Percentiles rank a stretch among this genome's conserved stretches.
phyloP scores from a whole-genome alignment of 2,329 filamentous ascomycete species.

The Pyricularia grisea region DNA sequence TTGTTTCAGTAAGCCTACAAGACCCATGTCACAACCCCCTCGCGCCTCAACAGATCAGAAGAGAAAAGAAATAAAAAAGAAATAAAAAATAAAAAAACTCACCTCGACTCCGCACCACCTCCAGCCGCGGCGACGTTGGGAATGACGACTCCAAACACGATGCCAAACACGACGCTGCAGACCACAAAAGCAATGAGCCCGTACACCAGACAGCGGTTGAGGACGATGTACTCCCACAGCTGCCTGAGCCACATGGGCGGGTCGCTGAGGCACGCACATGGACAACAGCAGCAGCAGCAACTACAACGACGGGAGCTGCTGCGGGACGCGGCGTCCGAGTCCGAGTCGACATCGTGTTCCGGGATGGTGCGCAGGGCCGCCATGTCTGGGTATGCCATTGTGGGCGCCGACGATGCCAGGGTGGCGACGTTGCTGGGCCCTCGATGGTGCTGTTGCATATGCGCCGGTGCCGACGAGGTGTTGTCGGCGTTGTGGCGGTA shows the following conservation, averaged over 20 bases:
- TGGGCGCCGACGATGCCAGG: not conserved
- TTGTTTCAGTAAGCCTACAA: not conserved
- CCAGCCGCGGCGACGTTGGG: not conserved
- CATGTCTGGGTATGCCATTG: not conserved
- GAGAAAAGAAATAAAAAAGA: too few species aligned
- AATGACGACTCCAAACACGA: slow-evolving; percentile 2
- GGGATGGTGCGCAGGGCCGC: not conserved
- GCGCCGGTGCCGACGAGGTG: not conserved
- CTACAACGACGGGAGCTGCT: not conserved
- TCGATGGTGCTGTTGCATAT: not conserved
- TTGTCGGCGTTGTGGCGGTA: not conserved
- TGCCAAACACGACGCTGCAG: slow-evolving; percentile 1
- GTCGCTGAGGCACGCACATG: not conserved
- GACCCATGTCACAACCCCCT: not conserved
- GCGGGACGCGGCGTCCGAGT: not conserved
- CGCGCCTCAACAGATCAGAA: too few species aligned
- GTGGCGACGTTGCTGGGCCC: not conserved
- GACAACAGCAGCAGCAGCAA: not conserved
- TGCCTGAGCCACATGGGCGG: not conserved
- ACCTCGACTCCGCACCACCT: not conserved
- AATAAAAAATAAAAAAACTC: not conserved
- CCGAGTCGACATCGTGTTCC: not conserved
- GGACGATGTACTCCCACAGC: not conserved
- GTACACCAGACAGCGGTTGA: slow-evolving; percentile 3
- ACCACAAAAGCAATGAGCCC: not conserved